Conservation (phyloP, 768 basidiomycete species). For the Lactifluus subvellereus region DNA sequence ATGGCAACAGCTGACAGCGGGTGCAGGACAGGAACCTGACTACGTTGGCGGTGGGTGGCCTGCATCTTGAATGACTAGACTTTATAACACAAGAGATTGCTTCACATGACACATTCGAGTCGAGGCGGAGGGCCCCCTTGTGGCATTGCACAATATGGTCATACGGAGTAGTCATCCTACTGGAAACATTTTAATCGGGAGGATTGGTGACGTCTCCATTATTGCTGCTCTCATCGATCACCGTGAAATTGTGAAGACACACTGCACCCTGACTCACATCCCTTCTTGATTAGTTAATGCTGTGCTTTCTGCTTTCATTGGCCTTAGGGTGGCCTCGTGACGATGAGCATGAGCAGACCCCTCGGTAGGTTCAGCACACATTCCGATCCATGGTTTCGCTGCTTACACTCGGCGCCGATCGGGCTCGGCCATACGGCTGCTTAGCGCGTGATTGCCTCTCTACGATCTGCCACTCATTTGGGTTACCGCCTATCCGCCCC, state of each 20-base stretch:
- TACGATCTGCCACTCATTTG: neutral
- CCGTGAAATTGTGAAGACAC: neutral
- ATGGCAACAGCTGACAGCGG: too few relatives aligned
- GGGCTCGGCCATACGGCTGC: neutral
- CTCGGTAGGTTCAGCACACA: neutral
- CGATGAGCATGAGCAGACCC: too few relatives aligned
- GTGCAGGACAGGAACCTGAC: neutral
- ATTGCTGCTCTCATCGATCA: constrained; percentile 1
- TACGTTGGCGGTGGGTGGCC: too few relatives aligned
- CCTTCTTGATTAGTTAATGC: neutral
- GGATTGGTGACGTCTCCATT: neutral
- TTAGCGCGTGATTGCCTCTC: neutral
- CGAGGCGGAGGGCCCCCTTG: neutral
- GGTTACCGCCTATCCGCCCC: neutral
- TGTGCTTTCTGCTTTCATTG: neutral
- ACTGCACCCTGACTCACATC: neutral
- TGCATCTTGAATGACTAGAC: too few relatives aligned
- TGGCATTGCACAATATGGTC: neutral
- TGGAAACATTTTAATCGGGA: neutral
- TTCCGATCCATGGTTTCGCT: neutral
- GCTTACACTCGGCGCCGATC: neutral
- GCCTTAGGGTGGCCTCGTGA: neutral
- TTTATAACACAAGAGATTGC: neutral
- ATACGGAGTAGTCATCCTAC: neutral
- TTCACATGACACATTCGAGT: neutral